phyloP scores from a whole-genome alignment of 208 protist species.

The Leishmania turanica region DNA sequence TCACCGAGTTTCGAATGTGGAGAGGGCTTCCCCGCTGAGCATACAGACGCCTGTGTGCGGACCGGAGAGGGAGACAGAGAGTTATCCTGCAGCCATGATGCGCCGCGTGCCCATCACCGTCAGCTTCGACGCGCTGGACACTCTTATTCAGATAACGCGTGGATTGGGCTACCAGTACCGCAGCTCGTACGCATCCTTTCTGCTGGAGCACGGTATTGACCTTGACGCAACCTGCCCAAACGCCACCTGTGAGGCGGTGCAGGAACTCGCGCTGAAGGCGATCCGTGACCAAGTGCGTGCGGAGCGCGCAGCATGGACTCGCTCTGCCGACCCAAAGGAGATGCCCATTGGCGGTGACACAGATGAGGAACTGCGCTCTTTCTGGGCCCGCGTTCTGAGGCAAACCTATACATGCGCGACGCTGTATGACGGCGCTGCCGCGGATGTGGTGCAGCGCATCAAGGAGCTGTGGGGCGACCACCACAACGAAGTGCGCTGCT shows the following conservation, averaged over 20 bases:
- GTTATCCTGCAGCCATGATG: slow-evolving; percentile 4
- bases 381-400: slow-evolving; percentile 57
- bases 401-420: slow-evolving; percentile 14
- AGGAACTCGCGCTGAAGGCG: slow-evolving; percentile 9
- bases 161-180: slow-evolving; percentile 71
- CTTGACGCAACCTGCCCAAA: slow-evolving; percentile 13
- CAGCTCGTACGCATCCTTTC: slow-evolving; percentile 40
- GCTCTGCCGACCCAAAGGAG: slow-evolving; percentile 36
- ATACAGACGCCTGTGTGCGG: not conserved
- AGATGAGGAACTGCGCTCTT: slow-evolving; percentile 24
- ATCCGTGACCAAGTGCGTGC: slow-evolving; percentile 11
- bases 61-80: not conserved
- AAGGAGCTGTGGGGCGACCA: slow-evolving; percentile 5
- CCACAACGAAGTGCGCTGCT: slow-evolving; percentile 6
- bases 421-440: slow-evolving; percentile 17
- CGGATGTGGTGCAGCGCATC: slow-evolving; percentile 7
- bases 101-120: slow-evolving; percentile 35
- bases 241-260: slow-evolving; percentile 9
- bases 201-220: slow-evolving; percentile 36
- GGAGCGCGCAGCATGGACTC: slow-evolving; percentile 27
- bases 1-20: not conserved
- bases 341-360: slow-evolving; percentile 63
- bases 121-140: slow-evolving; percentile 72
- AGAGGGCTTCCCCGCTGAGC: not conserved
- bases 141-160: slow-evolving; percentile 50